phyloP scores from a whole-genome alignment of 2,329 filamentous ascomycete species.

The Trichoderma harzianum region DNA sequence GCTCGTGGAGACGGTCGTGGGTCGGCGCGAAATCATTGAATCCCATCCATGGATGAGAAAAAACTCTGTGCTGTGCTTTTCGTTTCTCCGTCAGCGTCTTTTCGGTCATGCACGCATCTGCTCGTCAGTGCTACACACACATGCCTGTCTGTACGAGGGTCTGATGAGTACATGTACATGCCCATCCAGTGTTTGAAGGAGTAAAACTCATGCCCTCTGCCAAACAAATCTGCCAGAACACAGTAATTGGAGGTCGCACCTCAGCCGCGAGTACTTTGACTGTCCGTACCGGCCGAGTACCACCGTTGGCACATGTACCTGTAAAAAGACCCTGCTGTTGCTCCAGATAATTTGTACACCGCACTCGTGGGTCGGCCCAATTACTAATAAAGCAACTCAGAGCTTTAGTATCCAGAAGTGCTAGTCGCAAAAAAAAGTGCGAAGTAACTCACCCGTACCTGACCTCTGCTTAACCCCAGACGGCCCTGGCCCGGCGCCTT shows the following conservation, averaged over 20 bases:
- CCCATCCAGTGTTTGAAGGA: neutral
- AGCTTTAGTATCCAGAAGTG: neutral
- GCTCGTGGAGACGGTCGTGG: slow-evolving; percentile 12
- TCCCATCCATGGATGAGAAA: neutral
- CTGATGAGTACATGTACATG: neutral
- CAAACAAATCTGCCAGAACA: neutral
- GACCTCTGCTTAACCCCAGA: slow-evolving; percentile 17
- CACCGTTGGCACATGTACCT: neutral
- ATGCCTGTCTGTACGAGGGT: neutral
- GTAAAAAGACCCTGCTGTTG: neutral
- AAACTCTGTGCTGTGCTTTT: neutral
- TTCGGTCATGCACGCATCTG: neutral
- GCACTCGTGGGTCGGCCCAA: slow-evolving; percentile 6
- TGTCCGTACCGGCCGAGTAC: neutral
- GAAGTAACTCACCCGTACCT: neutral
- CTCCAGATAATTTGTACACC: neutral
- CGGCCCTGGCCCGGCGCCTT: slow-evolving; percentile 3
- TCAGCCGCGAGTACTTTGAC: neutral
- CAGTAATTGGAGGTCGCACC: neutral
- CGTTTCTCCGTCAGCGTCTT: slow-evolving; percentile 1
- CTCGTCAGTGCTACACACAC: neutral
- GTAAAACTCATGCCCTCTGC: neutral
- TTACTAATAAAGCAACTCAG: neutral
- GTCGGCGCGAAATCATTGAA: slow-evolving; percentile 4
- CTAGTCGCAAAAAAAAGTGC: neutral